A percentile compares a stretch with the other conserved stretches of the same genome.
These are phyloP conservation scores for Boletus sp. DNA, from an alignment of 768 basidiomycete genomes.

Conservation along the genomic window DNA sequence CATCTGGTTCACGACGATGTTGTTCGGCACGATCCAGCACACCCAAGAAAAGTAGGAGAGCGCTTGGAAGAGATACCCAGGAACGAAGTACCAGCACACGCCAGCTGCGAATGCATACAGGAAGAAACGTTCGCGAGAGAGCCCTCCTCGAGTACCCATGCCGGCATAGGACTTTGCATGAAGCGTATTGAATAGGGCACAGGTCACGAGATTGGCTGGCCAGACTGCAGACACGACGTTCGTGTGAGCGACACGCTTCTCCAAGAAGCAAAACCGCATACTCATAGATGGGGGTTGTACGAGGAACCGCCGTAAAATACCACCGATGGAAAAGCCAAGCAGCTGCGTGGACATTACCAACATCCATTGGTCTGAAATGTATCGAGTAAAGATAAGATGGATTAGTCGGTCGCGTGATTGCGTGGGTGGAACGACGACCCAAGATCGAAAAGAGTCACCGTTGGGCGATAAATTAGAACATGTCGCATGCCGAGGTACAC, in stretches of 20 bases:
- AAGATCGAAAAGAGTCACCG: not conserved
- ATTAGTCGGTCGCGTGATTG: not conserved
- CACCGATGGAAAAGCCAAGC: slow-evolving; percentile 62
- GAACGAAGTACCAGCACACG: slow-evolving; percentile 54
- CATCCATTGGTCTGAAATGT: slow-evolving; percentile 51
- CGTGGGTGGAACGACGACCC: not conserved
- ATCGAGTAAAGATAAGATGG: not conserved
- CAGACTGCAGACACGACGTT: slow-evolving; percentile 54
- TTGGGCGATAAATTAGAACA: not conserved
- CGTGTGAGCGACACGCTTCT: not conserved
- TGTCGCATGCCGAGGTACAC: too few species aligned
- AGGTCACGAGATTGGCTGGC: slow-evolving; percentile 69
- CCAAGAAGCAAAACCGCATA: slow-evolving; percentile 22
- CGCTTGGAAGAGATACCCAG: slow-evolving; percentile 71
- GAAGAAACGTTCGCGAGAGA: slow-evolving; percentile 57
- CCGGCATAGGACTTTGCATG: slow-evolving; percentile 54
- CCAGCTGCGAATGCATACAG: slow-evolving; percentile 36
- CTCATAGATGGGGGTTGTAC: slow-evolving; percentile 67
- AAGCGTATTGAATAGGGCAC: slow-evolving; percentile 72
- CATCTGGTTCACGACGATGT: slow-evolving; percentile 68
- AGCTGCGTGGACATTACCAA: slow-evolving; percentile 71
- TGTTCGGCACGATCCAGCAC: slow-evolving; percentile 70
- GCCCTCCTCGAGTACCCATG: slow-evolving; percentile 42
- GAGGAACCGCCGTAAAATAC: slow-evolving; percentile 58
- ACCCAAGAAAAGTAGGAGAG: slow-evolving; percentile 61